Conservation (phyloP, 2,329 filamentous ascomycete species). For the Diaporthe eres region DNA sequence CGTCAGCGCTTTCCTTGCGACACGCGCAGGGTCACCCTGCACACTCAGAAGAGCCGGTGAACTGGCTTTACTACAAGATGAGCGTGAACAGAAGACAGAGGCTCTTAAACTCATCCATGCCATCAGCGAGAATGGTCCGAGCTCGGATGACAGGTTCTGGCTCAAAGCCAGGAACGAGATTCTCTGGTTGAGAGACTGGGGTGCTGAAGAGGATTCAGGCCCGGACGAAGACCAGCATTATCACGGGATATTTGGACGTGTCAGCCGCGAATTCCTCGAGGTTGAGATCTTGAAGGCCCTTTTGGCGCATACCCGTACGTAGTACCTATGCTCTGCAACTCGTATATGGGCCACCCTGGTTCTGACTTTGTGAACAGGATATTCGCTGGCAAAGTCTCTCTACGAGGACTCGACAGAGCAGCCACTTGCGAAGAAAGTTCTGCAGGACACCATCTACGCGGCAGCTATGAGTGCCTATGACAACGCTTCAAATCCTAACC, state of each 20-base stretch:
- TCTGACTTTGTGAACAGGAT: slow-evolving; percentile 62
- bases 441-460: slow-evolving; percentile 73
- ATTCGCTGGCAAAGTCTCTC: slow-evolving; percentile 73
- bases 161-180: slow-evolving; percentile 72
- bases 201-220: slow-evolving; percentile 60
- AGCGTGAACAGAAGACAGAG: slow-evolving; percentile 74
- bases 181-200: slow-evolving; percentile 83
- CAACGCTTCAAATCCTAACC: slow-evolving; percentile 85
- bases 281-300: slow-evolving; percentile 79
- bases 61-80: slow-evolving; percentile 74
- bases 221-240: slow-evolving; percentile 48
- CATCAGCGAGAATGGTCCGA: slow-evolving; percentile 63
- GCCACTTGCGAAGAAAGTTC: slow-evolving; percentile 62
- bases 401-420: slow-evolving; percentile 67
- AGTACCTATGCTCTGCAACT: not conserved
- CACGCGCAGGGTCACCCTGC: slow-evolving; percentile 63
- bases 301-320: slow-evolving; percentile 72
- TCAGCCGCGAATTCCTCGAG: slow-evolving; percentile 75
- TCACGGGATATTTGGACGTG: slow-evolving; percentile 70
- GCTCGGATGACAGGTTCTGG: slow-evolving; percentile 76
- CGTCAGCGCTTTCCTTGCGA: slow-evolving; percentile 71
- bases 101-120: slow-evolving; percentile 71
- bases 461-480: slow-evolving; percentile 81
- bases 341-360: not conserved
- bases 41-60: slow-evolving; percentile 71